phyloP scores from a whole-genome alignment of 306 rosid genomes.

The Gillenia trifoliata region DNA sequence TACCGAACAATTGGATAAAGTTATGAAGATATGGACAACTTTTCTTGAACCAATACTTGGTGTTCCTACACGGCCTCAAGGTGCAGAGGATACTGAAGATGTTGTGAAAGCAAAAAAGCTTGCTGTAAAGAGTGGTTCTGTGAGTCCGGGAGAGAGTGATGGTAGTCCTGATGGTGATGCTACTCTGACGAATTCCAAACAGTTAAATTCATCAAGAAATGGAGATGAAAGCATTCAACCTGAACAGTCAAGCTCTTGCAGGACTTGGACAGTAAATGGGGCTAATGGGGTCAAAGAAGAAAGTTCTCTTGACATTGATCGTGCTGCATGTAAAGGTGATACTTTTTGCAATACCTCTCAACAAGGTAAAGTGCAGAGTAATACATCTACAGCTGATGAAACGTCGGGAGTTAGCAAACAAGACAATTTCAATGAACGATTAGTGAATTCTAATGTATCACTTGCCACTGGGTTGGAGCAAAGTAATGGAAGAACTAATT shows the following conservation, averaged over 20 bases:
- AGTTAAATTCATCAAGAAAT: constrained; percentile 50
- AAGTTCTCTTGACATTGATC: constrained; percentile 52
- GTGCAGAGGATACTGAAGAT: constrained; percentile 91
- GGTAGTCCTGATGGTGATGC: constrained; percentile 65
- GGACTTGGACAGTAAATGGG: constrained; percentile 59
- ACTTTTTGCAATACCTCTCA: constrained; percentile 34
- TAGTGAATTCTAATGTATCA: constrained; percentile 54
- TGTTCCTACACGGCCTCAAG: constrained; percentile 81
- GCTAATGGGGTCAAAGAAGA: constrained; percentile 64
- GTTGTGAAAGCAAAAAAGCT: constrained; percentile 57
- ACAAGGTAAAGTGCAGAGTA: constrained; percentile 42
- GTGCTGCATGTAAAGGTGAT: constrained; percentile 43
- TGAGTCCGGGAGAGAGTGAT: constrained; percentile 60
- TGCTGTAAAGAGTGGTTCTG: constrained; percentile 40
- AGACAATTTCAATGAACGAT: constrained; percentile 48
- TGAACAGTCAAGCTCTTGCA: constrained; percentile 76
- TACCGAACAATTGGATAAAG: constrained; percentile 86
- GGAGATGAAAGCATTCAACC: constrained; percentile 64
- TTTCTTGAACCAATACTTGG: constrained; percentile 89
- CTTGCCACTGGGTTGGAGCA: constrained; percentile 51
- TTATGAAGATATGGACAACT: constrained; percentile 95
- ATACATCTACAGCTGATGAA: constrained; percentile 55
- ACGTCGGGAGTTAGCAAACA: constrained; percentile 62
- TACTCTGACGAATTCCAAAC: constrained; percentile 46
- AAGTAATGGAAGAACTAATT: constrained; percentile 55